A percentile compares a stretch with the other conserved stretches of the same genome.
These are phyloP conservation scores for Ambrosia hybrid DNA, from an alignment of 140 eudicot species.

Conservation along the genomic window DNA sequence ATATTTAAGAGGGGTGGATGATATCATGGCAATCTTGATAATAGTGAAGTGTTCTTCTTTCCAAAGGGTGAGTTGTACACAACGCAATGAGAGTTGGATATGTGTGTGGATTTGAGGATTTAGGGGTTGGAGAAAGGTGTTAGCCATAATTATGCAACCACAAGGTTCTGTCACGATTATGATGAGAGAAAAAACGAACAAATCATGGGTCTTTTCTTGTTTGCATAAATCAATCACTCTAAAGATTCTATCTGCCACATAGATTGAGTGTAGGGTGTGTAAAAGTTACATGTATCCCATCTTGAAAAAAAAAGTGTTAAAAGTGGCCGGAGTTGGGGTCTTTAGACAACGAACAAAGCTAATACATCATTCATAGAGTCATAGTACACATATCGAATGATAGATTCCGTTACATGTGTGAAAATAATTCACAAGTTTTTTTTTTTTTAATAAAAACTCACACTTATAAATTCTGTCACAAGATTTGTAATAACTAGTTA, in stretches of 20 bases:
- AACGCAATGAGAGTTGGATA: slow-evolving; percentile 22
- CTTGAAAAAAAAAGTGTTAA: slow-evolving; percentile 11
- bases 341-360: slow-evolving; percentile 4
- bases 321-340: slow-evolving; percentile 14
- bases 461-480: too few relatives aligned
- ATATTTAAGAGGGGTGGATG: slow-evolving; percentile 56
- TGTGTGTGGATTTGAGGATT: slow-evolving; percentile 16
- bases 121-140: slow-evolving; percentile 32
- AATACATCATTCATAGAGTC: neutral
- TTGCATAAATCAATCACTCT: slow-evolving; percentile 37
- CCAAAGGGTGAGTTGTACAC: slow-evolving; percentile 25
- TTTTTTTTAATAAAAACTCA: too few relatives aligned
- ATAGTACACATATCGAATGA: neutral
- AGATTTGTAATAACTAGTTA: too few relatives aligned
- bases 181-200: slow-evolving; percentile 37
- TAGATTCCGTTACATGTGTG: neutral
- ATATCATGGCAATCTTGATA: slow-evolving; percentile 39
- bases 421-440: too few relatives aligned
- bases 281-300: slow-evolving; percentile 22
- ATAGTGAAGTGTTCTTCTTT: slow-evolving; percentile 17
- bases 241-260: slow-evolving; percentile 36
- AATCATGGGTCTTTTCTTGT: slow-evolving; percentile 38
- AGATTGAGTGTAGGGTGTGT: slow-evolving; percentile 29
- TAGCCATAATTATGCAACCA: slow-evolving; percentile 40
- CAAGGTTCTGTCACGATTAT: slow-evolving; percentile 37